Evolutionary conservation across 495 filamentous ascomycete genomes (phyloP), one percentile per base, ranked within the genome.

Genomic region (Barbatosphaeria neglecta): DNA sequence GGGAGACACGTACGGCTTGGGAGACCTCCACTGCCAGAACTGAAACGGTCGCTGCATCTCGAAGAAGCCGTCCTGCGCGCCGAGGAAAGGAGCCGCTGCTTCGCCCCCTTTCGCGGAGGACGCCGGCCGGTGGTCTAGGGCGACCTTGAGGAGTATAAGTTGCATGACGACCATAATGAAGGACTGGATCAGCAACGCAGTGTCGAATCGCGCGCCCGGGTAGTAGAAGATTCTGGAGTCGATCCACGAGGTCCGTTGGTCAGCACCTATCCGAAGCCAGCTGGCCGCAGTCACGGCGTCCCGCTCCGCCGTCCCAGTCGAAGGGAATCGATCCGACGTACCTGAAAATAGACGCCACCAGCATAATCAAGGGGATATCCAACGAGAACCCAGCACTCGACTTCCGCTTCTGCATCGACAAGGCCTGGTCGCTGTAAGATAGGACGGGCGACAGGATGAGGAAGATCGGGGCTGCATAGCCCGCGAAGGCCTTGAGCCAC

Each of bases 281-380:
- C 33, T 15, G 31, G 19, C 4, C 41, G 17, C 37, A 33, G 13
- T 4, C 31, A 4, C 31, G 9, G 15, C 31, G n/a, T n/a, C 6
- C 31, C 31, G 5, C 8, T 31, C 31, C 3, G 11, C 9, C 31
- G 5, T 15, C 16, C 31, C 11, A 15, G 13, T 35, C 13, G 31
- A n/a, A n/a, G n/a, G n/a, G n/a, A n/a, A n/a, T n/a, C n/a, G n/a
- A n/a, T n/a, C n/a, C n/a, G n/a, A 60, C 78, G 55, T 67, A 94
- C 84, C 93, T 92, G 22, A 95, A 67, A 45, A 96, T 80, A 9
- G 88, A 95, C 13, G 92, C 84, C 37, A 94, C 80, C 22, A 98
- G 86, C 92, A 98, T 98, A 52, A 98, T 98, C 50, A 97, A 63
- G 5, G 92, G 93, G 39, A 95, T 98, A 60, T 98, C 85, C 31